Evolutionary conservation across 2,329 filamentous ascomycete species (phyloP).

Genomic region (Penicillium sp.): DNA sequence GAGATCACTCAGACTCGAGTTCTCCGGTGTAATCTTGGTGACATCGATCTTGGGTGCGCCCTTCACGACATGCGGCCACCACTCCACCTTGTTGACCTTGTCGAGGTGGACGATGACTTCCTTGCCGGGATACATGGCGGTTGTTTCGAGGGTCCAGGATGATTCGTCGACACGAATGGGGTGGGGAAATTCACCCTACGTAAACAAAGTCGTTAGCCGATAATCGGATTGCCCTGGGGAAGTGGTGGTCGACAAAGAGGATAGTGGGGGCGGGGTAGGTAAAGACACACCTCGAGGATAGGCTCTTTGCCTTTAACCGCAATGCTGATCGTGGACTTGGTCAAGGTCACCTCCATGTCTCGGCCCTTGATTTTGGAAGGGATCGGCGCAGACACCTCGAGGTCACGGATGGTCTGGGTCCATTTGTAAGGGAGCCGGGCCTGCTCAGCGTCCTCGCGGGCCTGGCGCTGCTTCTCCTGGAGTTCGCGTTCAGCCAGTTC

Average conservation of each 20-base stretch:
- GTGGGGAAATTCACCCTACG: slow-evolving; percentile 79
- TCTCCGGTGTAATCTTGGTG: slow-evolving; percentile 90
- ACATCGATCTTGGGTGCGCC: slow-evolving; percentile 89
- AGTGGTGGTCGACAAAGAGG: neutral
- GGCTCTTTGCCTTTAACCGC: slow-evolving; percentile 86
- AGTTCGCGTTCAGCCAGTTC: slow-evolving; percentile 51
- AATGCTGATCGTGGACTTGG: slow-evolving; percentile 73
- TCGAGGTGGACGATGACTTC: slow-evolving; percentile 87
- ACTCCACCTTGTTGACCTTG: slow-evolving; percentile 96
- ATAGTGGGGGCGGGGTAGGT: neutral
- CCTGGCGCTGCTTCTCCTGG: slow-evolving; percentile 59
- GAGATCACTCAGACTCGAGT: slow-evolving; percentile 84
- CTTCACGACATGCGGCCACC: slow-evolving; percentile 93
- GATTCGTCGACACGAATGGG: slow-evolving; percentile 79
- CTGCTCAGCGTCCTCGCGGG: slow-evolving; percentile 83
- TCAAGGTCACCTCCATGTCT: slow-evolving; percentile 80
- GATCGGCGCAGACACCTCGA: slow-evolving; percentile 76
- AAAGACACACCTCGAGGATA: slow-evolving; percentile 67
- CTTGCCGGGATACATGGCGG: slow-evolving; percentile 58
- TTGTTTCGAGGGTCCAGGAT: slow-evolving; percentile 85
- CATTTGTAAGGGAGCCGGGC: slow-evolving; percentile 93
- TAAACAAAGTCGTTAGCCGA: neutral
- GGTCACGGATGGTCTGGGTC: slow-evolving; percentile 86
- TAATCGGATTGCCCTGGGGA: neutral
- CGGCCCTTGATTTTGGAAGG: slow-evolving; percentile 79